phyloP scores from a whole-genome alignment of 352 stramenopile species.

The Globisporangium solare region DNA sequence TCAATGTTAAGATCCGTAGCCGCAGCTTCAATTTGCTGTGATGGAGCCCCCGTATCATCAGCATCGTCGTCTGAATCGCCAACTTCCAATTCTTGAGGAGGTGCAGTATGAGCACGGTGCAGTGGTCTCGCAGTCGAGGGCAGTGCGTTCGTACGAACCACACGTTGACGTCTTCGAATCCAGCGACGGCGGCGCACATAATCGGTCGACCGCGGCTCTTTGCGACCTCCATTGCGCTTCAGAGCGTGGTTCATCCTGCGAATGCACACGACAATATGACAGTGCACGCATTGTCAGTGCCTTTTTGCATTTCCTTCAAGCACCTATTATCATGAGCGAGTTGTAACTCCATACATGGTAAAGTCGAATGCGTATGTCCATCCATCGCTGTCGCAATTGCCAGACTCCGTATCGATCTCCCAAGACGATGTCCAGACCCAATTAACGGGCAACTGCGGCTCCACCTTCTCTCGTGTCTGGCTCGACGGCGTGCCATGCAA shows the following conservation, averaged over 20 bases:
- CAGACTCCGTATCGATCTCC: constrained; percentile 43
- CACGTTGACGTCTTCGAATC: constrained; percentile 46
- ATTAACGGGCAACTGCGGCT: constrained; percentile 57
- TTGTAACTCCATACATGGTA: constrained; percentile 35
- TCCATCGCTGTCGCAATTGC: constrained; percentile 55
- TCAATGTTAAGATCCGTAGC: constrained; percentile 19
- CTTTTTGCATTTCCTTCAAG: neutral
- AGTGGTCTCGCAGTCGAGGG: neutral
- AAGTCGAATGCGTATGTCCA: constrained; percentile 83
- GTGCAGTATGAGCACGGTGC: neutral
- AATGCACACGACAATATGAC: neutral
- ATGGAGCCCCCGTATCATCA: neutral
- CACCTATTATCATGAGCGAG: neutral
- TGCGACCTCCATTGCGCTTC: constrained; percentile 51
- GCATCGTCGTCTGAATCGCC: neutral
- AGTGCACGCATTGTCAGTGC: neutral
- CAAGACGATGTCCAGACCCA: constrained; percentile 68
- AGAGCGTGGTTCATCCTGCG: constrained; percentile 55
- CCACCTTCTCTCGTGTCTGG: constrained; percentile 50
- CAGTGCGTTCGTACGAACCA: constrained; percentile 2
- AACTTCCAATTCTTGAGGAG: neutral
- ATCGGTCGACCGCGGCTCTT: constrained; percentile 48
- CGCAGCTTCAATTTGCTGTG: neutral
- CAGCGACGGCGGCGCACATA: constrained; percentile 67
- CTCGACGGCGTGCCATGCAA: constrained; percentile 53